phyloP scores from a whole-genome alignment of 108 stramenopile genomes.

The Stephanodiscus minutulus region DNA sequence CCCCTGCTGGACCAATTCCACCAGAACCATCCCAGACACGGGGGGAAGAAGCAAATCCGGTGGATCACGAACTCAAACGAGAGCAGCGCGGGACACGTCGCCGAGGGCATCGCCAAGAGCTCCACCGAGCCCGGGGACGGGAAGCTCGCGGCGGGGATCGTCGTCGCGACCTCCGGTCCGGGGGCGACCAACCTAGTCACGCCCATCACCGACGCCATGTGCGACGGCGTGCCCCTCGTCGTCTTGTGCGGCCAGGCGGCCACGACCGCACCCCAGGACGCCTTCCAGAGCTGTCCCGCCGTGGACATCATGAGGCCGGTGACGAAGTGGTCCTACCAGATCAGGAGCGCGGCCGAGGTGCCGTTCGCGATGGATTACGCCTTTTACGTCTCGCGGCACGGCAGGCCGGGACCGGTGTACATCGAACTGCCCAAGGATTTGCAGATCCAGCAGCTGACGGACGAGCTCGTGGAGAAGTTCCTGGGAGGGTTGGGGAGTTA shows the following conservation, averaged over 20 bases:
- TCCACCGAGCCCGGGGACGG: conserved; percentile 62
- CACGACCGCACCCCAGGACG: conserved; percentile 79
- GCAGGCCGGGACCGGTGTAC: conserved; percentile 93
- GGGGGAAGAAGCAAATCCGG: conserved; percentile 57
- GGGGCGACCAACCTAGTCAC: conserved; percentile 92
- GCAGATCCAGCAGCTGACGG: conserved; percentile 79
- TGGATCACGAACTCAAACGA: conserved; percentile 95
- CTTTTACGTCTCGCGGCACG: conserved; percentile 84
- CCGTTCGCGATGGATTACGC: conserved; percentile 91
- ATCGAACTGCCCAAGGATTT: conserved; percentile 93
- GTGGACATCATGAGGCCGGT: conserved; percentile 84
- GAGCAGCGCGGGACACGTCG: conserved; percentile 80
- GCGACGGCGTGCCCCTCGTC: conserved; percentile 89
- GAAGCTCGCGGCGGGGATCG: conserved; percentile 81
- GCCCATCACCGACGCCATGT: conserved; percentile 85
- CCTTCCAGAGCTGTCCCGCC: conserved; percentile 86
- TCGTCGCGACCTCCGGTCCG: conserved; percentile 91
- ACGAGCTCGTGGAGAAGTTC: conserved; percentile 67
- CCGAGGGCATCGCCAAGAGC: conserved; percentile 88
- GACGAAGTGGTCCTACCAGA: conserved; percentile 91
- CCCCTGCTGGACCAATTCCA: conserved; percentile 91
- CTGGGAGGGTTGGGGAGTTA: conserved; percentile 48
- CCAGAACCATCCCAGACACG: conserved; percentile 77
- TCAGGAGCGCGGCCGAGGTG: conserved; percentile 87
- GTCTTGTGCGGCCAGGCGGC: conserved; percentile 91